phyloP scores from a whole-genome alignment of 768 basidiomycete species.

The Piloderma croceum region DNA sequence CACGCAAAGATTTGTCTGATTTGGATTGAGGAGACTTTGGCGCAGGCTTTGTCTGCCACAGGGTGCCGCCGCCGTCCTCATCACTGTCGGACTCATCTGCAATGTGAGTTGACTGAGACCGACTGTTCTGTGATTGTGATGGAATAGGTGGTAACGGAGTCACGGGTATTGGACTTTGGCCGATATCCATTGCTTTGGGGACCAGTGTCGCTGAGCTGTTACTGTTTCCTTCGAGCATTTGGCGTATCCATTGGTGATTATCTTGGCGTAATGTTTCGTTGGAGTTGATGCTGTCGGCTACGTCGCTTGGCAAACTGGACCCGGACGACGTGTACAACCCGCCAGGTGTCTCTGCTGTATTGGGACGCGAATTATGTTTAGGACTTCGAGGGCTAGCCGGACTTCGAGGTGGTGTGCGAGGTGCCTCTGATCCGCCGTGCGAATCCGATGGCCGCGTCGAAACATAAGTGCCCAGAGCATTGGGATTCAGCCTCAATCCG shows the following conservation, averaged over 20 bases:
- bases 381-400: conserved; percentile 52
- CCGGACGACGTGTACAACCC: conserved; percentile 12
- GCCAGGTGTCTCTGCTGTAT: neutral
- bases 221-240: conserved; percentile 13
- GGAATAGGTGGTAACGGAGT: no score
- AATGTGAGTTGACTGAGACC: no score
- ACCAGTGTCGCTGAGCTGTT: neutral
- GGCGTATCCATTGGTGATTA: conserved; percentile 24
- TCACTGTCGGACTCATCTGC: conserved; percentile 49
- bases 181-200: neutral
- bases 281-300: no score
- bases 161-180: conserved; percentile 2
- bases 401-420: conserved; percentile 53
- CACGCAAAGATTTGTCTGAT: conserved; percentile 27
- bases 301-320: neutral
- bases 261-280: conserved; percentile 24
- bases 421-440: conserved; percentile 38
- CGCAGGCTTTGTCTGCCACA: conserved; percentile 41
- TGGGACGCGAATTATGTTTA: conserved; percentile 31
- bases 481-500: neutral
- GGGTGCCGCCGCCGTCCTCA: conserved; percentile 36
- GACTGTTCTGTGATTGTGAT: no score
- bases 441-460: conserved; percentile 4
- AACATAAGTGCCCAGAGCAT: neutral
- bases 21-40: conserved; percentile 20